Evolutionary conservation across 2,329 filamentous ascomycete genomes (phyloP), one percentile per base, ranked within the genome.

Genomic region (Podosphaera fusca): DNA sequence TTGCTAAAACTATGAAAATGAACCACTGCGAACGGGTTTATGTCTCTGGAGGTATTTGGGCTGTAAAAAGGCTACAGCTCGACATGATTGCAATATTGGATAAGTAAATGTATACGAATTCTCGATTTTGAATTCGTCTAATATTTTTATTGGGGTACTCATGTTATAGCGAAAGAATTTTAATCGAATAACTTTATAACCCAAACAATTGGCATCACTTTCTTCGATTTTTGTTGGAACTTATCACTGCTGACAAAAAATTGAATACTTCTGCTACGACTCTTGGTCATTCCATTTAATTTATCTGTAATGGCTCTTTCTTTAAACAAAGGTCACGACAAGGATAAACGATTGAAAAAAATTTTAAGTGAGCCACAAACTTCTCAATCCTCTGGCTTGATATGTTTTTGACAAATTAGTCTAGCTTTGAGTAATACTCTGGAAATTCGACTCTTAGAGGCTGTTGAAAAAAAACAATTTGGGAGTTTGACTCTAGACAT

Each of bases 401-500:
- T 36, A 31, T 29, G 46, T 31, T 34, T 12, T 30, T 55, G 38
- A 57, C 40, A 5, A 5, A 42, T 53, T 10, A 45, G 34, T 45
- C 35, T 56, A 67, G 65, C 61, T 12, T 66, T 64, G 56, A 60
- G 62, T 10, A 52, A 57, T 21, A 60, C 64, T 2, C 57, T 67
- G 45, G 58, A 65, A 46, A 45, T 53, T 14, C 59, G 64, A 56
- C 59, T 67, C 4, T 58, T 61, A 45, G 56, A 58, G 51, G 59
- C 60, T 12, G 56, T 58, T 12, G 38, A 56, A 3, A 61, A 60
- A 12, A 61, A 58, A 58, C 59, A 56, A 10, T 46, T 60, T 14
- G 57, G 55, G 7, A 50, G 36, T 2, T 65, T 77, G 0, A 65
- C 69, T 35, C 57, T 64, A 1, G 70, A 76, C 21, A 67, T 77